Conservation (phyloP, 306 rosid genomes). For the Trichosanthes truncata region DNA sequence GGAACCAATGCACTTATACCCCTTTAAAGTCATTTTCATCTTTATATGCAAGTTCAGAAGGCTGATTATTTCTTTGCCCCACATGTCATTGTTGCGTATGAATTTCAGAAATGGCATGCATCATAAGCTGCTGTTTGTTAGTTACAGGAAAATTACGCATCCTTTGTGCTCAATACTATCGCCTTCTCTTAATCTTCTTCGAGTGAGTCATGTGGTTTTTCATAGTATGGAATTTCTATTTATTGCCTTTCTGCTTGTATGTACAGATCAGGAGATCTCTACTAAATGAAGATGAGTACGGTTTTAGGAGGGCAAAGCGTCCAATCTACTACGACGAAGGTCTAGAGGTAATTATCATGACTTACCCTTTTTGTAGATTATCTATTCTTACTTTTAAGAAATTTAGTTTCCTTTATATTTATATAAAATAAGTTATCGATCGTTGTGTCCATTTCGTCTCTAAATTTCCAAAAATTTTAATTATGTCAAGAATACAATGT, state of each 20-base stretch:
- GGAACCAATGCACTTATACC: neutral
- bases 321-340: slow-evolving; percentile 92
- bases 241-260: neutral
- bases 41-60: neutral
- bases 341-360: slow-evolving; percentile 52
- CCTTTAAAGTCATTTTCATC: neutral
- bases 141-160: neutral
- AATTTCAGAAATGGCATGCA: neutral
- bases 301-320: slow-evolving; percentile 71
- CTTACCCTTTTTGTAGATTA: neutral
- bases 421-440: neutral
- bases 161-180: neutral
- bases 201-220: neutral
- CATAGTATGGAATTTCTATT: neutral
- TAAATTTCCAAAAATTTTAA: neutral
- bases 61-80: neutral
- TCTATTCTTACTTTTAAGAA: neutral
- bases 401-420: neutral
- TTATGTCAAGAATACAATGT: neutral
- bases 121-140: neutral
- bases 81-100: neutral
- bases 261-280: slow-evolving; percentile 73
- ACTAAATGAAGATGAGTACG: slow-evolving; percentile 78
- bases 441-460: neutral
- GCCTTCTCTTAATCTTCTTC: neutral